phyloP scores from a whole-genome alignment of 192 early-diverging fungal species.

The Pilaira anomala region DNA sequence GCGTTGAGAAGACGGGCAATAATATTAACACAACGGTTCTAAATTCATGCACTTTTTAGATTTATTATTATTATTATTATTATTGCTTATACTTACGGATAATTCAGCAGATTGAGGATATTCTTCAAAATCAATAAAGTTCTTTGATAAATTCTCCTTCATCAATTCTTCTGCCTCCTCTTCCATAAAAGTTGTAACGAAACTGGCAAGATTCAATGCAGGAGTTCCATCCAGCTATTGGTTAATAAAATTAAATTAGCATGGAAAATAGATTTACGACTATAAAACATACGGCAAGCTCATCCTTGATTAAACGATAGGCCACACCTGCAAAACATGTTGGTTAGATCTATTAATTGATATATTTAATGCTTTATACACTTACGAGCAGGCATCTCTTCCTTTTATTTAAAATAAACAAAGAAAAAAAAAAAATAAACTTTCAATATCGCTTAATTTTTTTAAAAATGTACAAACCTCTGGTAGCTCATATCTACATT shows the following conservation, averaged over 20 bases:
- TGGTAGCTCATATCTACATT: conserved; percentile 30
- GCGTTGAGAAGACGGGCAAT: conserved; percentile 41
- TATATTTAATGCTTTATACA: background rate
- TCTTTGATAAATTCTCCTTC: conserved; percentile 70
- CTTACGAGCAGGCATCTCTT: conserved; percentile 36
- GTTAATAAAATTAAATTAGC: background rate
- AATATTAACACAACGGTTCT: conserved; percentile 45
- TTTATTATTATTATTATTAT: background rate
- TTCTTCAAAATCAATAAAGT: conserved; percentile 58
- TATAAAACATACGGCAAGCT: conserved; percentile 23
- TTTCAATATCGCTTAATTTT: too few species aligned
- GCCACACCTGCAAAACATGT: conserved; percentile 21
- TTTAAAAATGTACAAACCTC: conserved; percentile 18
- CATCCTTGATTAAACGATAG: conserved; percentile 38
- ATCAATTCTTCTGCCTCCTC: conserved; percentile 78
- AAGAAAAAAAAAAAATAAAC: background rate
- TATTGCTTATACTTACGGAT: conserved; percentile 25
- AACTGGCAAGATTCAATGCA: conserved; percentile 71
- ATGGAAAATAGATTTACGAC: background rate
- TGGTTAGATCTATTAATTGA: background rate
- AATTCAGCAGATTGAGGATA: conserved; percentile 43
- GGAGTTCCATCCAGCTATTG: conserved; percentile 75
- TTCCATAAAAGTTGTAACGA: conserved; percentile 62
- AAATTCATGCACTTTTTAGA: background rate
- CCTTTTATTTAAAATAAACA: conserved; percentile 5